Percentiles rank a stretch among this genome's conserved stretches.
These are phyloP conservation scores for Rhodotorula sp. DNA, from an alignment of 1,284 basidiomycete genomes.

Conservation along the genomic window DNA sequence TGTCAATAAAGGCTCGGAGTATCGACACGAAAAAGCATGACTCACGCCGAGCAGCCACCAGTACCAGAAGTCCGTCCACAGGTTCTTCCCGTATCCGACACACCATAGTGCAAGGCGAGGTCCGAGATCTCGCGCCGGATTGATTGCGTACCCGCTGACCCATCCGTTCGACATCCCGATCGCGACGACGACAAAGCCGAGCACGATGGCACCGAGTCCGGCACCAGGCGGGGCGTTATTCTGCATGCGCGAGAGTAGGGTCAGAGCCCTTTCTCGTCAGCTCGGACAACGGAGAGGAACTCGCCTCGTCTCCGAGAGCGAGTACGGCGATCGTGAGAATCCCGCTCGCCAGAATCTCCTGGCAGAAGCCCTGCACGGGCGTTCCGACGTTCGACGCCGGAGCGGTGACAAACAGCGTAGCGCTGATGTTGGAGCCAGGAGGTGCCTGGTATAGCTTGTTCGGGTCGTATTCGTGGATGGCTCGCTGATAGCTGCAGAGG, in stretches of 20 bases:
- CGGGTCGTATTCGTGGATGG: conserved; percentile 37
- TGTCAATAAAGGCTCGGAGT: neutral
- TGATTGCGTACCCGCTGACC: conserved; percentile 42
- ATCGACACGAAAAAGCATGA: neutral
- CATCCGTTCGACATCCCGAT: conserved; percentile 41
- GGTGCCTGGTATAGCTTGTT: conserved; percentile 16
- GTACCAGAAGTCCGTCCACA: conserved; percentile 41
- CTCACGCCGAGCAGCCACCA: conserved; percentile 42
- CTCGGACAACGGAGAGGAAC: neutral
- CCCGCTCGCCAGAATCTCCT: conserved; percentile 40
- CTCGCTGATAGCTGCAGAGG: conserved; percentile 28
- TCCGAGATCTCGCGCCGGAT: conserved; percentile 47
- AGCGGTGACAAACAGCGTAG: conserved; percentile 39
- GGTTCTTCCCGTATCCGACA: conserved; percentile 41
- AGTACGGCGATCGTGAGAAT: conserved; percentile 38
- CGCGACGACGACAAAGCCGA: conserved; percentile 41
- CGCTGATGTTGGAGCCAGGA: conserved; percentile 30
- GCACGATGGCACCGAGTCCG: conserved; percentile 43
- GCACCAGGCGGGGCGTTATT: conserved; percentile 40
- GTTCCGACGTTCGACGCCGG: conserved; percentile 21
- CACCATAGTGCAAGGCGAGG: conserved; percentile 44
- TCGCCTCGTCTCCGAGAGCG: conserved; percentile 37
- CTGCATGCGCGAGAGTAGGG: neutral
- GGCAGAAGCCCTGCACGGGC: conserved; percentile 27
- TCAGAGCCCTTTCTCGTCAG: neutral